Percentiles rank a stretch among this genome's conserved stretches.
These are phyloP conservation scores for Fusarium piperis DNA, from an alignment of 2,329 filamentous ascomycete genomes.

Conservation along the genomic window DNA sequence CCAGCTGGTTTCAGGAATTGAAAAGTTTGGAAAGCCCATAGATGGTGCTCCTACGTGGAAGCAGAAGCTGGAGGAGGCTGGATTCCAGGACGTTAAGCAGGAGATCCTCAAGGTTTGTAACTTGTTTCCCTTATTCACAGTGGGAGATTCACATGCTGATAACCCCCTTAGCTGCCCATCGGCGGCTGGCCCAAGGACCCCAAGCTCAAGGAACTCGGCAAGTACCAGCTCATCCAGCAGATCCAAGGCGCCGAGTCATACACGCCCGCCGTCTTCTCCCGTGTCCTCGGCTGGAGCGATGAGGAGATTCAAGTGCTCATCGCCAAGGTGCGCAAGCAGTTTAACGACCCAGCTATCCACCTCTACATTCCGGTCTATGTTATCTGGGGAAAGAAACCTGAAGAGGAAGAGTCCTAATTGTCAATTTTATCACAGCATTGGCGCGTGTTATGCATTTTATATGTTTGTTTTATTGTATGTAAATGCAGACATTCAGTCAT, in stretches of 20 bases:
- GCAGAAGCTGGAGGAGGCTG: constrained; percentile 1
- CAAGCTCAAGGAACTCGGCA: constrained; percentile 17
- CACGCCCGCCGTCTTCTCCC: constrained; percentile 11
- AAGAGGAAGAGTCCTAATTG: background rate
- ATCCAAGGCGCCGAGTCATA: constrained; percentile 16
- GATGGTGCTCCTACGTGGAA: constrained; percentile 7
- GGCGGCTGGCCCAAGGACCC: constrained; percentile 15
- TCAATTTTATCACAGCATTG: background rate
- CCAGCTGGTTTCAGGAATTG: background rate
- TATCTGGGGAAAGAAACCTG: constrained; percentile 11
- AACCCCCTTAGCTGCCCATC: background rate
- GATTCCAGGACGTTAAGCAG: constrained; percentile 3
- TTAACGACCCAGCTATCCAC: constrained; percentile 22
- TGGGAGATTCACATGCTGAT: background rate
- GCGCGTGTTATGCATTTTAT: background rate
- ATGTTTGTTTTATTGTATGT: background rate
- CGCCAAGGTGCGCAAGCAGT: constrained; percentile 22
- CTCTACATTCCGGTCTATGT: constrained; percentile 13
- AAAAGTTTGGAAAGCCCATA: constrained; percentile 9
- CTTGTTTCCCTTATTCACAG: background rate
- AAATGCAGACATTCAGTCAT: background rate
- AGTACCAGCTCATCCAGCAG: constrained; percentile 8
- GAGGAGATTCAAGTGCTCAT: constrained; percentile 26
- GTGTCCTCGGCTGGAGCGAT: constrained; percentile 16
- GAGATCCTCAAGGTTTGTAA: constrained; percentile 11